Percentiles rank a stretch among this genome's conserved stretches.
Evolutionary conservation across 2,329 filamentous ascomycete species (phyloP).

Genomic region (Cladosporium austrohemisphaericum): DNA sequence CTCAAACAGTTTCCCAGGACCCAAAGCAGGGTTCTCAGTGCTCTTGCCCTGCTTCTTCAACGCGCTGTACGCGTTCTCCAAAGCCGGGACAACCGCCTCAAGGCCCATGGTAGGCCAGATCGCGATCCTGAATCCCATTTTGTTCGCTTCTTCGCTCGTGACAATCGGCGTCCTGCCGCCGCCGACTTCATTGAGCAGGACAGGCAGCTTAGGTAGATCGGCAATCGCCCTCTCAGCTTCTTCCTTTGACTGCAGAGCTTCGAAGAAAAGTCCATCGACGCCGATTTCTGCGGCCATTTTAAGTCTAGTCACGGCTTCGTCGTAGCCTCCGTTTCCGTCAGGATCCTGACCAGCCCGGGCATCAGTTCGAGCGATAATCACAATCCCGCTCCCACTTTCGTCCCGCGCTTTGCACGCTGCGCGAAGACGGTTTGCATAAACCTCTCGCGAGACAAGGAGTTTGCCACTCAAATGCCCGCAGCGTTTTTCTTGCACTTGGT

Average conservation of each 20-base stretch:
- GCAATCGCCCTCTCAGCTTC: conserved; percentile 46
- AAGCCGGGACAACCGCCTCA: conserved; percentile 39
- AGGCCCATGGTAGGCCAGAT: conserved; percentile 54
- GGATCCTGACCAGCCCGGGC: conserved; percentile 43
- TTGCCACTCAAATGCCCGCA: conserved; percentile 62
- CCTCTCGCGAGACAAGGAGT: conserved; percentile 50
- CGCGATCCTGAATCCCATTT: conserved; percentile 55
- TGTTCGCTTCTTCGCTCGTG: conserved; percentile 48
- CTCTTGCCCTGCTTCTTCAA: conserved; percentile 41
- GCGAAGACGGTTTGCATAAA: conserved; percentile 52
- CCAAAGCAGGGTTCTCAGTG: conserved; percentile 33
- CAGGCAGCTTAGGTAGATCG: conserved; percentile 47
- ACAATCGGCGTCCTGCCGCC: conserved; percentile 53
- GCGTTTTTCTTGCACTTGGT: conserved; percentile 60
- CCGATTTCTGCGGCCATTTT: conserved; percentile 49
- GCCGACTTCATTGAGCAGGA: conserved; percentile 55
- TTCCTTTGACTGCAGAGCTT: conserved; percentile 51
- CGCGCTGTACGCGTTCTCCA: conserved; percentile 25
- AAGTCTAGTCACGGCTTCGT: conserved; percentile 50
- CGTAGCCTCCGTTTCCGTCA: conserved; percentile 46
- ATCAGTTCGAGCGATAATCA: conserved; percentile 62
- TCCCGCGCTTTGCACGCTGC: conserved; percentile 51
- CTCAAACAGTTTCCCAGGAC: conserved; percentile 49
- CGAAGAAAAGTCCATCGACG: conserved; percentile 57
- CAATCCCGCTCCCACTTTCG: conserved; percentile 51